A percentile compares a stretch with the other conserved stretches of the same genome.
Evolutionary conservation across 306 rosid genomes (phyloP).

Genomic region (Quercus mongolica): DNA sequence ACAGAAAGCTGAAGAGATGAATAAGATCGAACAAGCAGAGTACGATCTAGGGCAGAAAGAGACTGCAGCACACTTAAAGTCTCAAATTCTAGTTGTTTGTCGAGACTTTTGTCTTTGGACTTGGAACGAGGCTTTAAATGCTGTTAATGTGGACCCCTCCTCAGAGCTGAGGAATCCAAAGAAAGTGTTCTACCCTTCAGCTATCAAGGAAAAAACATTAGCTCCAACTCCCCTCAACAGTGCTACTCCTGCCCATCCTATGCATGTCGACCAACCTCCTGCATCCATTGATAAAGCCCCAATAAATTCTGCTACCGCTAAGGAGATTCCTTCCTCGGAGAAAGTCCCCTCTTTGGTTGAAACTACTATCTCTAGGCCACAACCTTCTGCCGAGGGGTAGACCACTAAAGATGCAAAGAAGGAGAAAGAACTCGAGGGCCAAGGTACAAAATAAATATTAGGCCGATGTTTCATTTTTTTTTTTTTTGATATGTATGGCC

Average conservation of each 20-base stretch:
- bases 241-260: fast-evolving
- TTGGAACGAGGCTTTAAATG: too few species aligned
- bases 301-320: fast-evolving
- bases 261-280: fast-evolving
- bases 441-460: too few species aligned
- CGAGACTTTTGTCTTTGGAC: too few species aligned
- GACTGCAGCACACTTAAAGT: fast-evolving
- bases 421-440: too few species aligned
- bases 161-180: fast-evolving
- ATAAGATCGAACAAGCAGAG: fast-evolving
- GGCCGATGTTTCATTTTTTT: too few species aligned
- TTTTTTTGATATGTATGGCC: too few species aligned
- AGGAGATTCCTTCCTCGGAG: fast-evolving
- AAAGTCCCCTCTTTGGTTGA: too few species aligned
- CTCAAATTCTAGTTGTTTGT: fast-evolving
- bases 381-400: fast-evolving
- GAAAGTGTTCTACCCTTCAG: too few species aligned
- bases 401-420: fast-evolving
- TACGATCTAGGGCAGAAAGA: fast-evolving
- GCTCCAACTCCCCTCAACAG: fast-evolving
- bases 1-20: too few species aligned
- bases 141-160: fast-evolving
- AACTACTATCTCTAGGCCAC: fast-evolving
- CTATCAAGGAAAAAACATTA: fast-evolving
- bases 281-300: too few species aligned